These are phyloP conservation scores for Naganishia randhawae DNA, from an alignment of 768 basidiomycete genomes.

Conservation along the genomic window DNA sequence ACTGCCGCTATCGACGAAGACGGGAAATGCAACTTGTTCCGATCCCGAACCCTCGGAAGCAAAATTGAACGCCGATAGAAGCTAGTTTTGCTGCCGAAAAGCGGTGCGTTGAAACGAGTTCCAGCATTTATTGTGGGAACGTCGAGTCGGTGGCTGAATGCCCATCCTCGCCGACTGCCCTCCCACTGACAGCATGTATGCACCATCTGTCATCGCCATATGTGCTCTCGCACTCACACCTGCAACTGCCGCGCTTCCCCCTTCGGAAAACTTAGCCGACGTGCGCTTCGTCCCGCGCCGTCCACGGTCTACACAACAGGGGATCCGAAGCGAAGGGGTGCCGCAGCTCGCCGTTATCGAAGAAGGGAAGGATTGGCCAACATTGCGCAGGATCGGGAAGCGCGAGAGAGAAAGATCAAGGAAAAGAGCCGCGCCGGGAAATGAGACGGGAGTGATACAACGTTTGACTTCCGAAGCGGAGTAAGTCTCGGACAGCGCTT, in stretches of 20 bases:
- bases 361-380: not conserved
- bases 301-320: not conserved
- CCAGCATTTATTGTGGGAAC: not conserved
- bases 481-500: slow-evolving; percentile 20
- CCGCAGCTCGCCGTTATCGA: not conserved
- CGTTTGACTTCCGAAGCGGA: slow-evolving; percentile 11
- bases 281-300: not conserved
- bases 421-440: not conserved
- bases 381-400: not conserved
- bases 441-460: not conserved
- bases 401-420: not conserved
- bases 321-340: not conserved
- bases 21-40: too few species aligned
- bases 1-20: too few species aligned
- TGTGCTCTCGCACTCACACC: not conserved
- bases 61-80: not conserved
- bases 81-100: not conserved
- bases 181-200: not conserved
- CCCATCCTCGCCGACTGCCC: not conserved
- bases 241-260: not conserved
- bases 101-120: not conserved
- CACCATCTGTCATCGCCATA: not conserved
- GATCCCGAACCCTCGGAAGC: not conserved
- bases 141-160: too few species aligned
- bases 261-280: not conserved